Evolutionary conservation across 768 basidiomycete species (phyloP).

Genomic region (Lenzites betulinus): DNA sequence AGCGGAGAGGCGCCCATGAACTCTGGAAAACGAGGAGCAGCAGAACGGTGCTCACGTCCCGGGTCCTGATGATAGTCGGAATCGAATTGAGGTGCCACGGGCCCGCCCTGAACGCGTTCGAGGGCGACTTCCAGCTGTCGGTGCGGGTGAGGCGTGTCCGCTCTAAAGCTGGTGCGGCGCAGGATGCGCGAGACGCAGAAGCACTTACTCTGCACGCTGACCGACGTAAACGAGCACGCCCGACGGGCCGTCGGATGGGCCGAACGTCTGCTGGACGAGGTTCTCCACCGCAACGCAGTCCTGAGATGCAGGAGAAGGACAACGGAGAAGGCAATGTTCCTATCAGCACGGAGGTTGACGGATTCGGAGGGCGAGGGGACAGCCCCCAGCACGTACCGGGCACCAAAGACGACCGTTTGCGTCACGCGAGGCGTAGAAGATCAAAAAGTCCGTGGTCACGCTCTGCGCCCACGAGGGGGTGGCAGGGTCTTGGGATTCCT

Average conservation of each 20-base stretch:
- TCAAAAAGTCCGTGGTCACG: constrained; percentile 52
- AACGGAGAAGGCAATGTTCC: background rate
- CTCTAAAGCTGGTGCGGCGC: background rate
- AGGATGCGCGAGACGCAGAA: background rate
- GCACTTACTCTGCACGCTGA: constrained; percentile 57
- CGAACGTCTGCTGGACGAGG: constrained; percentile 54
- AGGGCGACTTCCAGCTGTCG: constrained; percentile 63
- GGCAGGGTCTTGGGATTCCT: constrained; percentile 37
- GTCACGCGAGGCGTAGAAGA: constrained; percentile 73
- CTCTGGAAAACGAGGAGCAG: constrained; percentile 1
- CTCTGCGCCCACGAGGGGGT: constrained; percentile 39
- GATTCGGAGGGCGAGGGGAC: background rate
- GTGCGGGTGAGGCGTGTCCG: constrained; percentile 1
- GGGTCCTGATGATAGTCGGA: constrained; percentile 66
- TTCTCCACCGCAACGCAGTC: constrained; percentile 68
- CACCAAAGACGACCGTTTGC: constrained; percentile 69
- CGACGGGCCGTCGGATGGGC: constrained; percentile 43
- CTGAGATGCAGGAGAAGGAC: constrained; percentile 34
- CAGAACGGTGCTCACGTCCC: constrained; percentile 53
- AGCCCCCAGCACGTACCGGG: constrained; percentile 47
- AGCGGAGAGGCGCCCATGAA: background rate
- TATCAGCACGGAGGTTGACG: constrained; percentile 20
- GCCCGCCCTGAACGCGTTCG: constrained; percentile 58
- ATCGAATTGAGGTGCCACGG: constrained; percentile 63
- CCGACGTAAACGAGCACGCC: constrained; percentile 73